phyloP scores from a whole-genome alignment of 2,329 filamentous ascomycete genomes.

The Eutypa lata region DNA sequence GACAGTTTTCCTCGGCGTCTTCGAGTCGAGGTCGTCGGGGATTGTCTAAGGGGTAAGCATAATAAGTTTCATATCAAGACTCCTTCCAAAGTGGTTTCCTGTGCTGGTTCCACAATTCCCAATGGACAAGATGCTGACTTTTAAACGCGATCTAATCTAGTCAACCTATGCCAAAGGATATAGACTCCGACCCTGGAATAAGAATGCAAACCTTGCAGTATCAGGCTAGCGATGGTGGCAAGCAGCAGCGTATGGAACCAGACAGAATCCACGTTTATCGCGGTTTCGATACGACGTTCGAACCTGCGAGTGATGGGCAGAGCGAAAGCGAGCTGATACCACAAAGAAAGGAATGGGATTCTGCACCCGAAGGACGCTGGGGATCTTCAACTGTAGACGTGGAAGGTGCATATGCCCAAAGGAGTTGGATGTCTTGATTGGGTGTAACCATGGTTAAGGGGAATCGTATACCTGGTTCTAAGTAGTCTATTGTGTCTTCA shows the following conservation, averaged over 20 bases:
- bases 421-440: too few species aligned
- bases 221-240: not conserved
- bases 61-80: not conserved
- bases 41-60: not conserved
- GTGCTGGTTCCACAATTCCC: too few species aligned
- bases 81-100: too few species aligned
- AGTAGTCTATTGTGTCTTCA: too few species aligned
- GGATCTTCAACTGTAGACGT: not conserved
- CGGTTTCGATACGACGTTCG: not conserved
- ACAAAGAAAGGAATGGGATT: not conserved
- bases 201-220: not conserved
- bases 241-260: not conserved
- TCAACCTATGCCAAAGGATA: not conserved
- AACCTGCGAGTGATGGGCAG: not conserved
- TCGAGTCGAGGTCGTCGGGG: not conserved
- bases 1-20: not conserved
- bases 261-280: not conserved
- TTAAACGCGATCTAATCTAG: not conserved
- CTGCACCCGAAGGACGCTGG: not conserved
- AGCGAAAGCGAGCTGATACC: not conserved
- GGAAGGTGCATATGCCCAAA: not conserved
- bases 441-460: too few species aligned
- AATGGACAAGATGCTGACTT: not conserved
- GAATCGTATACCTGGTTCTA: too few species aligned
- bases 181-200: not conserved